Evolutionary conservation across 139 green algal genomes (phyloP).

Genomic region (Pycnococcus provasolii): DNA sequence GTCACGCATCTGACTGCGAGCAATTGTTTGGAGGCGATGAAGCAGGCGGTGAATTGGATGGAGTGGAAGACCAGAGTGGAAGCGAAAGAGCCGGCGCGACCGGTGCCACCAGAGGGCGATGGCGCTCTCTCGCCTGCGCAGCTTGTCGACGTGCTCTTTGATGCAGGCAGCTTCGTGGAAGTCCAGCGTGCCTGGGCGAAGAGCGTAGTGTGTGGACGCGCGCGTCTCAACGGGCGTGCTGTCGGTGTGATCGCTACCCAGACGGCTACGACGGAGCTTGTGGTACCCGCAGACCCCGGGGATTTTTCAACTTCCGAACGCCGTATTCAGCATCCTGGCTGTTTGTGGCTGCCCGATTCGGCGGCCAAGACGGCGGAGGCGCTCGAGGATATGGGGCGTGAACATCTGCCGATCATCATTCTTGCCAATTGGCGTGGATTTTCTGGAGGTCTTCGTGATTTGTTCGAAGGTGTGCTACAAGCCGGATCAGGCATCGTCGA

Average conservation of each 20-base stretch:
- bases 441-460: constrained; percentile 83
- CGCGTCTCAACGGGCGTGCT: constrained; percentile 74
- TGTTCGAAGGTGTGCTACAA: constrained; percentile 95
- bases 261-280: constrained; percentile 56
- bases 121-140: too few species aligned
- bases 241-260: constrained; percentile 90
- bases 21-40: too few species aligned
- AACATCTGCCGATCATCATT: constrained; percentile 89
- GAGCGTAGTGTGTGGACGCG: constrained; percentile 81
- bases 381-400: constrained; percentile 84
- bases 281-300: constrained; percentile 82
- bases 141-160: too few species aligned
- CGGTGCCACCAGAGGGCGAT: too few species aligned
- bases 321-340: constrained; percentile 19
- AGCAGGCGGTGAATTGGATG: too few species aligned
- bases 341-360: constrained; percentile 95
- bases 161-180: too few species aligned
- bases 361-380: constrained; percentile 90
- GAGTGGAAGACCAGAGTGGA: too few species aligned
- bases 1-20: too few species aligned
- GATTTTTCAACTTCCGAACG: constrained; percentile 36
- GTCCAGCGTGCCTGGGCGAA: constrained; percentile 61
- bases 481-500: constrained; percentile 91
- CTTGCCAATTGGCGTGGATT: constrained; percentile 98
- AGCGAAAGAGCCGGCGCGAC: too few species aligned